A percentile compares a stretch with the other conserved stretches of the same genome.
These are phyloP conservation scores for Aspergillus sp. DNA, from an alignment of 2,329 filamentous ascomycete genomes.

Conservation along the genomic window DNA sequence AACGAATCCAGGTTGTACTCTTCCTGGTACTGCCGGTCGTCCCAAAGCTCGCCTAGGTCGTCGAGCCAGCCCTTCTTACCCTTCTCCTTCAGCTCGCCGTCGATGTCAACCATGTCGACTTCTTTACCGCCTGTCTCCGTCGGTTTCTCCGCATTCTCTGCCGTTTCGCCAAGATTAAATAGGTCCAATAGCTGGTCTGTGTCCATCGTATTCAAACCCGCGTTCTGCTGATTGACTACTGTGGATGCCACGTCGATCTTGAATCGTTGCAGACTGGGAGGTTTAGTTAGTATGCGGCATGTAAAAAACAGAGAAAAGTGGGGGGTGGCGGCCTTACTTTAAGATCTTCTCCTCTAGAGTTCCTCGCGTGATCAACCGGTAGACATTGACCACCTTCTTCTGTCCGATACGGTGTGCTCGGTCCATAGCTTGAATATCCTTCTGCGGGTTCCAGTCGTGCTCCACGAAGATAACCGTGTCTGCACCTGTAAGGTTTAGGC, in stretches of 20 bases:
- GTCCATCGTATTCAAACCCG: constrained; percentile 91
- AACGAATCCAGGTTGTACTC: constrained; percentile 96
- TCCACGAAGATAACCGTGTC: constrained; percentile 99
- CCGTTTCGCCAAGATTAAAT: constrained; percentile 82
- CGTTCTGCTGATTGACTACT: constrained; percentile 98
- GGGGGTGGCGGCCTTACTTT: constrained; percentile 53
- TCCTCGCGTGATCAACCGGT: constrained; percentile 91
- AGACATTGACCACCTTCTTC: constrained; percentile 99
- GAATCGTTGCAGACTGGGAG: constrained; percentile 83
- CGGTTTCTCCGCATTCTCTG: constrained; percentile 57
- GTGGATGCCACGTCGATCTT: constrained; percentile 98
- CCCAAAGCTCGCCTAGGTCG: constrained; percentile 93
- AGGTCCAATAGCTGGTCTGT: constrained; percentile 97
- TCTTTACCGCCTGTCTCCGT: constrained; percentile 57
- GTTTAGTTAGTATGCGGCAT: constrained; percentile 25
- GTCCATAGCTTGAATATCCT: constrained; percentile 98
- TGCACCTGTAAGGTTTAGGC: constrained; percentile 91
- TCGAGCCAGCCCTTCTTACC: constrained; percentile 97
- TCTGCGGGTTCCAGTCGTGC: constrained; percentile 99
- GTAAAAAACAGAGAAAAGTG: neutral
- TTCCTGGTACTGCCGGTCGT: constrained; percentile 96
- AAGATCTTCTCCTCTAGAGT: constrained; percentile 98
- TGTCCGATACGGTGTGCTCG: constrained; percentile 96
- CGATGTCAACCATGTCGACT: constrained; percentile 83
- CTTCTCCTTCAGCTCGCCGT: constrained; percentile 88